Conservation (phyloP, 345 rosid species). For the Rhodamnia argentea region DNA sequence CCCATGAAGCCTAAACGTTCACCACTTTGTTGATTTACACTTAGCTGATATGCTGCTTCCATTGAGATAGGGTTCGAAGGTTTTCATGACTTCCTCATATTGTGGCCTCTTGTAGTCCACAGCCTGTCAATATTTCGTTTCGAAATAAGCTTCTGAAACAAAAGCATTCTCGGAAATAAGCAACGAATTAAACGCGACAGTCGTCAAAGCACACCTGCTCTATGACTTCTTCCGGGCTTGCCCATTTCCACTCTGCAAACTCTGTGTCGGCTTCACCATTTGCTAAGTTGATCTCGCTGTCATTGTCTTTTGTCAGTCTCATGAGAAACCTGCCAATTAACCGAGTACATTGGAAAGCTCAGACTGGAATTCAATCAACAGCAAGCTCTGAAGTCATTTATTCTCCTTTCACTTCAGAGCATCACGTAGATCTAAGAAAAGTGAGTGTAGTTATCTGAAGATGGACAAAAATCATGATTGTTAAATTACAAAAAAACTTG, state of each 20-base stretch:
- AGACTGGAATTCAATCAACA: background rate
- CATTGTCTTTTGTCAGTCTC: constrained; percentile 53
- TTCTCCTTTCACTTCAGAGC: background rate
- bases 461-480: background rate
- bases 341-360: background rate
- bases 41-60: constrained; percentile 52
- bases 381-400: background rate
- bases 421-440: background rate
- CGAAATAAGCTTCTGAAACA: background rate
- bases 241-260: constrained; percentile 98
- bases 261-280: constrained; percentile 72
- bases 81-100: constrained; percentile 80
- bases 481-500: background rate
- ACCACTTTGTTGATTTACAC: constrained; percentile 96
- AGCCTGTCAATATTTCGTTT: constrained; percentile 34
- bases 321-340: constrained; percentile 61
- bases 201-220: constrained; percentile 42
- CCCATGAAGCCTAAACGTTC: constrained; percentile 7
- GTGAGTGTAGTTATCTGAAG: background rate
- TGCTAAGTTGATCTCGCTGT: constrained; percentile 74
- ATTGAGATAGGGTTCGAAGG: constrained; percentile 57
- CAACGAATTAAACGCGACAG: background rate
- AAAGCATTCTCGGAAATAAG: background rate
- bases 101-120: constrained; percentile 98
- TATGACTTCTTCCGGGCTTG: constrained; percentile 66